Percentiles rank a stretch among this genome's conserved stretches.
Conservation (phyloP, 2,329 filamentous ascomycete genomes). For the Fusarium bulbicola region DNA sequence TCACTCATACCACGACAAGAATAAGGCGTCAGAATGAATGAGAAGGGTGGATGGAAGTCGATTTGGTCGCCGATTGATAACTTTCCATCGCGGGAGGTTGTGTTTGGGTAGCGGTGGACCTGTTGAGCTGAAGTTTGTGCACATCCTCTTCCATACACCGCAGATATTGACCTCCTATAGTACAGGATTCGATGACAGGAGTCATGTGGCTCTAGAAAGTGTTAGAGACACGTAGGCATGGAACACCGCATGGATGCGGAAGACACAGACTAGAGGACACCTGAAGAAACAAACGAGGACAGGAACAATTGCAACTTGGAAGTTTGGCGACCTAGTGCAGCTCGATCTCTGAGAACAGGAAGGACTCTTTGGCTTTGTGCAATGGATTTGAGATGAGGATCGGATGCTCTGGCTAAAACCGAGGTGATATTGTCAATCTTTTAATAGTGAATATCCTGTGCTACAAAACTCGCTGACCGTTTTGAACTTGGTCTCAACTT, state of each 20-base stretch:
- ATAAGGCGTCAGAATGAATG: too few relatives aligned
- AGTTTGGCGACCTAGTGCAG: not conserved
- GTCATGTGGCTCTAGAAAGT: not conserved
- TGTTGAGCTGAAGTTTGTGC: not conserved
- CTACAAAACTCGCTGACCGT: not conserved
- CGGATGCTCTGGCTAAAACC: rapidly evolving
- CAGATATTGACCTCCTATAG: too few relatives aligned
- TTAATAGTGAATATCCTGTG: not conserved
- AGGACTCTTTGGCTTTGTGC: not conserved
- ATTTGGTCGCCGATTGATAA: not conserved
- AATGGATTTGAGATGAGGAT: not conserved
- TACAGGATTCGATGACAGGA: not conserved
- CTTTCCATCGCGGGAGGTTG: not conserved
- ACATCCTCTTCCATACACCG: not conserved
- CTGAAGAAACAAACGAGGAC: not conserved
- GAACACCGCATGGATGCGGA: not conserved
- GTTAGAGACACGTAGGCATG: not conserved
- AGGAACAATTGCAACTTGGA: not conserved
- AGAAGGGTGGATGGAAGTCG: not conserved
- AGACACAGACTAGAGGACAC: not conserved
- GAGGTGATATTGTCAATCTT: not conserved
- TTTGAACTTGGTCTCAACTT: too few relatives aligned
- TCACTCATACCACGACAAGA: not conserved
- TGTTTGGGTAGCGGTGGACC: too few relatives aligned
- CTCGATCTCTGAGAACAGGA: not conserved